These are phyloP conservation scores for Knufia petricola DNA, from an alignment of 2,329 filamentous ascomycete species.

Conservation along the genomic window DNA sequence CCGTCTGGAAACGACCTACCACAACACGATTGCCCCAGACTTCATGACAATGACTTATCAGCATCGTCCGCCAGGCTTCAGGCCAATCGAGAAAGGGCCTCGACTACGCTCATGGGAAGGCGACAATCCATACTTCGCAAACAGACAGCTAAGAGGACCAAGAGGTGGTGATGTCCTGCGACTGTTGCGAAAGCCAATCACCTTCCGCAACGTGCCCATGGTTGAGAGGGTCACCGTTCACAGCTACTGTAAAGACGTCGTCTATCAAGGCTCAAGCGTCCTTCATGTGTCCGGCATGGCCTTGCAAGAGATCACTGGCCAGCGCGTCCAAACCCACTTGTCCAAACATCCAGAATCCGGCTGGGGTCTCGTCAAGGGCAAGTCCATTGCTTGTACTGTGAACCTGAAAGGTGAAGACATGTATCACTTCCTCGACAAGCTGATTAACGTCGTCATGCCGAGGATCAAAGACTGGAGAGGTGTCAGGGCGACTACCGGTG, in stretches of 20 bases:
- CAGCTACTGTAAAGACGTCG: slow-evolving; percentile 58
- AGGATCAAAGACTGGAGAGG: slow-evolving; percentile 95
- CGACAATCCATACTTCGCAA: slow-evolving; percentile 88
- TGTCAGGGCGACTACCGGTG: slow-evolving; percentile 65
- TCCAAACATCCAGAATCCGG: slow-evolving; percentile 61
- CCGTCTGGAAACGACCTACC: slow-evolving; percentile 80
- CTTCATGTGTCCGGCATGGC: slow-evolving; percentile 77
- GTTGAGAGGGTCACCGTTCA: slow-evolving; percentile 74
- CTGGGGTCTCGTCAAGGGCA: slow-evolving; percentile 64
- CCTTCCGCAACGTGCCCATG: slow-evolving; percentile 76
- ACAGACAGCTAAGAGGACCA: slow-evolving; percentile 73
- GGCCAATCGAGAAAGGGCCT: slow-evolving; percentile 47
- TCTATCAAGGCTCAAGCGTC: slow-evolving; percentile 60
- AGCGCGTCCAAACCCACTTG: slow-evolving; percentile 59
- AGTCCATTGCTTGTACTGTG: slow-evolving; percentile 61
- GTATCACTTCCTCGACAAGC: slow-evolving; percentile 82
- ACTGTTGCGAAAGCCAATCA: slow-evolving; percentile 47
- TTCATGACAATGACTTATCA: slow-evolving; percentile 81
- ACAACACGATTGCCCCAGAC: slow-evolving; percentile 76
- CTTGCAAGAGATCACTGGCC: slow-evolving; percentile 75
- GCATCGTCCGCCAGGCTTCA: slow-evolving; percentile 71
- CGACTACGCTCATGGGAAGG: slow-evolving; percentile 79
- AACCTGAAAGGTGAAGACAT: slow-evolving; percentile 71
- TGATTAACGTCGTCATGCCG: slow-evolving; percentile 81
- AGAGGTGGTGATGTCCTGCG: slow-evolving; percentile 58